Conservation (phyloP, 345 rosid species). For the Brassica nigra region DNA sequence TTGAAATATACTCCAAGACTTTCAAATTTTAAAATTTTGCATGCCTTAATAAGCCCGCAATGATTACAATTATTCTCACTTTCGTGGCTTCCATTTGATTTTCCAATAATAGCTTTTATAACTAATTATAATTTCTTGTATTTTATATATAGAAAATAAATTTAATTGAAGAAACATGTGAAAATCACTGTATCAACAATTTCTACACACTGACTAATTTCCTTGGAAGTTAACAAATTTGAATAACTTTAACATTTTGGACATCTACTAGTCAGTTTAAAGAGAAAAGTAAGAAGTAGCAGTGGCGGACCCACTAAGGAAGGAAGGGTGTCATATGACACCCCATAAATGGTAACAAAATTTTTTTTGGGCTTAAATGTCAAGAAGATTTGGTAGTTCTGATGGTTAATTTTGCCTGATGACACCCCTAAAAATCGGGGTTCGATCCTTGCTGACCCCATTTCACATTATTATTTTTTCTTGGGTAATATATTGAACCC, state of each 20-base stretch:
- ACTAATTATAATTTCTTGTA: neutral
- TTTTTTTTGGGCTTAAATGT: too few relatives aligned
- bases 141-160: too few relatives aligned
- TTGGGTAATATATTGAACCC: too few relatives aligned
- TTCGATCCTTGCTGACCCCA: too few relatives aligned
- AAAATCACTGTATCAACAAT: neutral
- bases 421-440: too few relatives aligned
- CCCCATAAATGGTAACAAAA: too few relatives aligned
- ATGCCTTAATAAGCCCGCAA: slow-evolving; percentile 27
- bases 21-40: slow-evolving; percentile 20
- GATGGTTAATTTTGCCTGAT: too few relatives aligned
- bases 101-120: neutral
- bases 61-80: slow-evolving; percentile 23
- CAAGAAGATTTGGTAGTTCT: too few relatives aligned
- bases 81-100: slow-evolving; percentile 2
- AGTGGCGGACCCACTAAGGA: too few relatives aligned
- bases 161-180: neutral
- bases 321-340: too few relatives aligned
- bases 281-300: neutral
- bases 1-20: slow-evolving; percentile 17
- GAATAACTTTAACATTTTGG: neutral
- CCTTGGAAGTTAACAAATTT: neutral
- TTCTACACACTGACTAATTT: neutral
- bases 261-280: neutral
- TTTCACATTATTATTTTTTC: too few relatives aligned